A percentile compares a stretch with the other conserved stretches of the same genome.
Conservation (phyloP, 73 alveolate species). For the Paramecium tetraurelia region DNA sequence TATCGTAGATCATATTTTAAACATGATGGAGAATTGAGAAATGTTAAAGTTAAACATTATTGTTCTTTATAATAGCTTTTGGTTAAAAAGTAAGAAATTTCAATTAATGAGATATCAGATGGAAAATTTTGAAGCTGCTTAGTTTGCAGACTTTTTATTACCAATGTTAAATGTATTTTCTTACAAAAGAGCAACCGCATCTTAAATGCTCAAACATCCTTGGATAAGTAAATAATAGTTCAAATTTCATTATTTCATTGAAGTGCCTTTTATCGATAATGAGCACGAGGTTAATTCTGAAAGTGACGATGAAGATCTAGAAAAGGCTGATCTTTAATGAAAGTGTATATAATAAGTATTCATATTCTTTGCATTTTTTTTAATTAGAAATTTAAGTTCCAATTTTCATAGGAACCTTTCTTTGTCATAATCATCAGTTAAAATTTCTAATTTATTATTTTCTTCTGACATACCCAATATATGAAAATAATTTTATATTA, state of each 20-base stretch:
- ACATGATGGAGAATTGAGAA: neutral
- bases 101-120: constrained; percentile 17
- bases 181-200: constrained; percentile 1
- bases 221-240: constrained; percentile 14
- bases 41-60: neutral
- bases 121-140: neutral
- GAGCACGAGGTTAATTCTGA: neutral
- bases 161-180: constrained; percentile 7
- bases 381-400: neutral
- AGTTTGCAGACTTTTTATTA: constrained; percentile 4
- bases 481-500: neutral
- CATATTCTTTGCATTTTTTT: neutral
- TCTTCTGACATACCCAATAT: no score
- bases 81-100: constrained; percentile 3
- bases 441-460: neutral
- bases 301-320: neutral
- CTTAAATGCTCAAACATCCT: constrained; percentile 8
- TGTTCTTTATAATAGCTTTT: neutral
- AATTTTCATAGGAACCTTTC: neutral
- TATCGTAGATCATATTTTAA: neutral
- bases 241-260: neutral
- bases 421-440: neutral
- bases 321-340: neutral
- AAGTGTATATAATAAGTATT: neutral
- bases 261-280: neutral